A percentile compares a stretch with the other conserved stretches of the same genome.
These are phyloP conservation scores for Sarocladiaceae sp. DNA, from an alignment of 2,329 filamentous ascomycete species.

Conservation along the genomic window DNA sequence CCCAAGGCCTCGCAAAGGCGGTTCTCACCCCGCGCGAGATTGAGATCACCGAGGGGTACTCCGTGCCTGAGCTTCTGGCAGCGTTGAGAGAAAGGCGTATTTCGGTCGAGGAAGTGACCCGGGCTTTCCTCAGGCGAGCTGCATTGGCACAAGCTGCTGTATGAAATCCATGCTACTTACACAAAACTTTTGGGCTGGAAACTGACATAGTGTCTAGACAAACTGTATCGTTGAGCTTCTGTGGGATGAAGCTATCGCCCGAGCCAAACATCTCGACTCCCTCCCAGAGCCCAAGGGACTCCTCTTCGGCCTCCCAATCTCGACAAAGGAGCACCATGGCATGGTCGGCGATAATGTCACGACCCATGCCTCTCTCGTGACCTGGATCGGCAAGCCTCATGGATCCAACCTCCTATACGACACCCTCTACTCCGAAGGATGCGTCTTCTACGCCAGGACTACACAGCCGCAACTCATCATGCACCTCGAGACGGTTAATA, in stretches of 20 bases:
- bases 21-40: slow-evolving; percentile 16
- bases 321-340: slow-evolving; percentile 28
- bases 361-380: slow-evolving; percentile 23
- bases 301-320: slow-evolving; percentile 49
- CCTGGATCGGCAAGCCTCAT: slow-evolving; percentile 26
- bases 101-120: slow-evolving; percentile 11
- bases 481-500: slow-evolving; percentile 57
- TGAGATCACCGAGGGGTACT: slow-evolving; percentile 10
- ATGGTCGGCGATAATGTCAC: slow-evolving; percentile 26
- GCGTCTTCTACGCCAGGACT: slow-evolving; percentile 61
- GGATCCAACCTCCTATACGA: slow-evolving; percentile 28
- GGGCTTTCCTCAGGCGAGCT: slow-evolving; percentile 13
- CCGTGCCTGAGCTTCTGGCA: slow-evolving; percentile 7
- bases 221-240: slow-evolving; percentile 29
- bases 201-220: slow-evolving; percentile 18
- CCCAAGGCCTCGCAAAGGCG: slow-evolving; percentile 16
- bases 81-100: slow-evolving; percentile 3
- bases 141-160: slow-evolving; percentile 12
- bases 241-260: slow-evolving; percentile 29
- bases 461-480: slow-evolving; percentile 59
- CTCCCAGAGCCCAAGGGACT: slow-evolving; percentile 26
- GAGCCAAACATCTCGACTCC: slow-evolving; percentile 27
- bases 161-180: no score
- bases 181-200: no score
- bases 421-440: slow-evolving; percentile 23